phyloP scores from a whole-genome alignment of 1,284 basidiomycete genomes.

The Leccinum olivaceoglutinosum region DNA sequence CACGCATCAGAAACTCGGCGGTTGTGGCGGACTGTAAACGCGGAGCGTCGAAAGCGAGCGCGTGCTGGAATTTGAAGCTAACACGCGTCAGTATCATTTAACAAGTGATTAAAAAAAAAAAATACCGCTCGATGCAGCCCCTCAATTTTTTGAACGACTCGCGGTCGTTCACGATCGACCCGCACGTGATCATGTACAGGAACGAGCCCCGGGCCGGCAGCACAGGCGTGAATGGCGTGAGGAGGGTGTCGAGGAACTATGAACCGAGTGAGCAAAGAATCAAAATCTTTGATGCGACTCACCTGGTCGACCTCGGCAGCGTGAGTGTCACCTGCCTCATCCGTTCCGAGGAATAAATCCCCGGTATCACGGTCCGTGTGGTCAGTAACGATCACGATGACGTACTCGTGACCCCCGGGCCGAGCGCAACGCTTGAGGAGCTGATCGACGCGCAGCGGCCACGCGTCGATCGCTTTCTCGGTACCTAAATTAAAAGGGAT shows the following conservation, averaged over 20 bases:
- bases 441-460: background rate
- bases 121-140: background rate
- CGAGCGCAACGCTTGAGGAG: background rate
- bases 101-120: too few relatives aligned
- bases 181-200: background rate
- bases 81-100: too few relatives aligned
- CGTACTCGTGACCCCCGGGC: background rate
- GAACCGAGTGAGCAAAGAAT: background rate
- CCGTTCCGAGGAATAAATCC: background rate
- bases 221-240: background rate
- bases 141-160: background rate
- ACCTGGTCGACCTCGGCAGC: background rate
- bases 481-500: background rate
- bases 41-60: background rate
- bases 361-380: background rate
- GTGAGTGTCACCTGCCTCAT: background rate
- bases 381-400: background rate
- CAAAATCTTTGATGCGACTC: background rate
- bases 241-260: background rate
- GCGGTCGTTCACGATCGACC: background rate
- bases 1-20: background rate
- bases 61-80: background rate
- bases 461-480: background rate
- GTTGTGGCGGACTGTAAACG: background rate
- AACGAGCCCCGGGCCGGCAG: background rate